A percentile compares a stretch with the other conserved stretches of the same genome.
Evolutionary conservation across 2,329 filamentous ascomycete genomes (phyloP).

Genomic region (Colletotrichum cereale): DNA sequence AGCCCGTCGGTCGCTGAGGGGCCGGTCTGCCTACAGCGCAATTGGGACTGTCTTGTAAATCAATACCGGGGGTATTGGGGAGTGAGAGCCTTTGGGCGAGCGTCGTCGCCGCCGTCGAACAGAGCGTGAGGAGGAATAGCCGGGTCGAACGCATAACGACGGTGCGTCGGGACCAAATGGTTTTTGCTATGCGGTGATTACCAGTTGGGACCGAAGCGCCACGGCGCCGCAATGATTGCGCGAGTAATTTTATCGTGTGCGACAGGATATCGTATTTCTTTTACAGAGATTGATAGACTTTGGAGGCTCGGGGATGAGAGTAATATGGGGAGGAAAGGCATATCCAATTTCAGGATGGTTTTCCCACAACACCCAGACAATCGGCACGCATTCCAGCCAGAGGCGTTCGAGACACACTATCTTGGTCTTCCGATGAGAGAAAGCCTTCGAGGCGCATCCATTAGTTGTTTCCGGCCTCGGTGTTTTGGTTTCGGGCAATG

Average conservation of each 20-base stretch:
- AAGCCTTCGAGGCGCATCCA: no score
- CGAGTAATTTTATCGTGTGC: neutral
- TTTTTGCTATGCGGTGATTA: neutral
- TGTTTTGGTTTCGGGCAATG: neutral
- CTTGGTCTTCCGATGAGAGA: neutral
- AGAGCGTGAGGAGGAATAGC: neutral
- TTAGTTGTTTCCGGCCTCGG: neutral
- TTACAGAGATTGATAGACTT: no score
- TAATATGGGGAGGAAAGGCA: neutral
- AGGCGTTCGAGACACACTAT: neutral
- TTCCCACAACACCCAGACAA: neutral
- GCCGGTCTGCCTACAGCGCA: constrained; percentile 16
- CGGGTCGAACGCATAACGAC: neutral
- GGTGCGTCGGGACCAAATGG: neutral
- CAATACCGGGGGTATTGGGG: constrained; percentile 3
- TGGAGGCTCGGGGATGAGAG: neutral
- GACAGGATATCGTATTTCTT: no score
- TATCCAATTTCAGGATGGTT: no score
- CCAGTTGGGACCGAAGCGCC: neutral
- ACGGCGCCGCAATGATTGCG: neutral
- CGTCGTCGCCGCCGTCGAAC: constrained; percentile 5
- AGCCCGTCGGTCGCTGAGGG: neutral
- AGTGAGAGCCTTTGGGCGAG: constrained; percentile 6
- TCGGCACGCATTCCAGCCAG: neutral
- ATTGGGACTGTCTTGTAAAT: constrained; percentile 16